phyloP scores from a whole-genome alignment of 208 protist genomes.

The Trypanosoma rangeli region DNA sequence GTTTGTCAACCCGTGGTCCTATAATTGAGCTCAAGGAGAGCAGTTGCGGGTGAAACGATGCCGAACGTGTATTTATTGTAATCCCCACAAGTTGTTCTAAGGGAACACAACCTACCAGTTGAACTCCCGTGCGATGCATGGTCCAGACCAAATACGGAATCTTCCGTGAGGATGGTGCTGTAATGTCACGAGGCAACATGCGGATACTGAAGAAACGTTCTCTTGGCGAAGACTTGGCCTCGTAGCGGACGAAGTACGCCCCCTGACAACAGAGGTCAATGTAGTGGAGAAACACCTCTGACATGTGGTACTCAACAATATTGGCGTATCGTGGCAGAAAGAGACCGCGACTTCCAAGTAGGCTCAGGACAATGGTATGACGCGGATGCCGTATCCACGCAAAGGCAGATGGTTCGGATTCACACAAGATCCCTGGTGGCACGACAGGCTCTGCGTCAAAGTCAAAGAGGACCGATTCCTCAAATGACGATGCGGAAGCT shows the following conservation, averaged over 20 bases:
- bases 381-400: constrained; percentile 63
- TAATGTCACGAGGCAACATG: constrained; percentile 49
- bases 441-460: constrained; percentile 64
- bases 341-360: constrained; percentile 67
- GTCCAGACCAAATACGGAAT: constrained; percentile 59
- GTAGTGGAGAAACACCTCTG: constrained; percentile 74
- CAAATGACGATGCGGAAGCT: background rate
- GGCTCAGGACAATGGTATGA: constrained; percentile 52
- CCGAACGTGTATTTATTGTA: constrained; percentile 38
- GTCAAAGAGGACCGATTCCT: constrained; percentile 21
- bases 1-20: constrained; percentile 62
- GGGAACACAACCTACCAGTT: constrained; percentile 54
- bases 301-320: constrained; percentile 86
- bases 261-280: constrained; percentile 57
- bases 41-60: constrained; percentile 59
- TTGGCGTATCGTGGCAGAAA: constrained; percentile 50
- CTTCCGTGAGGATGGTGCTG: constrained; percentile 21
- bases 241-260: constrained; percentile 79
- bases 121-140: constrained; percentile 52
- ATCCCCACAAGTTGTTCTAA: constrained; percentile 68
- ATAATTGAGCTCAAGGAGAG: constrained; percentile 43
- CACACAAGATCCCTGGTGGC: constrained; percentile 42
- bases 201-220: constrained; percentile 77
- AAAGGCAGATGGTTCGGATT: constrained; percentile 26
- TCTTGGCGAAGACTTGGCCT: constrained; percentile 45